Conservation (phyloP, 768 basidiomycete genomes). For the Ramaria rubella region DNA sequence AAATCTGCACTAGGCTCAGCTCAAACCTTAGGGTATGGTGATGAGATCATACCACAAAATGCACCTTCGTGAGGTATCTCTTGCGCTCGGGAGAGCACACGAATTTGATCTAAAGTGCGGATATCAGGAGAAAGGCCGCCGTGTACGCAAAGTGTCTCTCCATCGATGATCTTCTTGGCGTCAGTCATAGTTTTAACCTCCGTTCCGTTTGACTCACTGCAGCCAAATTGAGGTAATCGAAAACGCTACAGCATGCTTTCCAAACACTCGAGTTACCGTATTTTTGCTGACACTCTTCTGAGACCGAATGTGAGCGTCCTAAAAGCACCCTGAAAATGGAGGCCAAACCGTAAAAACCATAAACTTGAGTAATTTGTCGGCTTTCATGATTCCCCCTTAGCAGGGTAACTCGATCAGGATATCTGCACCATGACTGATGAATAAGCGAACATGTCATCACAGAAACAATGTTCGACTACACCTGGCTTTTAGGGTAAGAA, state of each 20-base stretch:
- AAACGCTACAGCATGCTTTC: constrained; percentile 96
- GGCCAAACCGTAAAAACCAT: constrained; percentile 89
- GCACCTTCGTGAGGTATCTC: constrained; percentile 99
- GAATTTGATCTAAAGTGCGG: constrained; percentile 88
- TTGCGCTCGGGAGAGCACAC: constrained; percentile 88
- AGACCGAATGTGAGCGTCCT: constrained; percentile 1
- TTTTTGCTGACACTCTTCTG: constrained; percentile 97
- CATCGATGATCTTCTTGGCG: constrained; percentile 82
- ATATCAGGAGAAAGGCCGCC: constrained; percentile 96
- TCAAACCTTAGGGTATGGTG: not conserved
- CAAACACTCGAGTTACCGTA: constrained; percentile 93
- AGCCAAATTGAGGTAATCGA: constrained; percentile 91
- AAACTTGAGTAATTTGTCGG: constrained; percentile 95
- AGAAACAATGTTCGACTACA: constrained; percentile 21
- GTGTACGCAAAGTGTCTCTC: constrained; percentile 87
- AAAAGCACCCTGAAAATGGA: not conserved
- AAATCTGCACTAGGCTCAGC: constrained; percentile 48
- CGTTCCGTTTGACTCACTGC: constrained; percentile 44
- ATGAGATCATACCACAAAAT: constrained; percentile 67
- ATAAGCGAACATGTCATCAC: not conserved
- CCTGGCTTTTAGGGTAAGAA: constrained; percentile 88
- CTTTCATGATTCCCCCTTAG: constrained; percentile 96
- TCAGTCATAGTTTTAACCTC: not conserved
- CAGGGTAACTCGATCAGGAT: constrained; percentile 87
- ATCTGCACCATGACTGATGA: constrained; percentile 39